Percentiles rank a stretch among this genome's conserved stretches.
These are phyloP conservation scores for Colletotrichum endophyticum DNA, from an alignment of 2,329 filamentous ascomycete genomes.

Conservation along the genomic window DNA sequence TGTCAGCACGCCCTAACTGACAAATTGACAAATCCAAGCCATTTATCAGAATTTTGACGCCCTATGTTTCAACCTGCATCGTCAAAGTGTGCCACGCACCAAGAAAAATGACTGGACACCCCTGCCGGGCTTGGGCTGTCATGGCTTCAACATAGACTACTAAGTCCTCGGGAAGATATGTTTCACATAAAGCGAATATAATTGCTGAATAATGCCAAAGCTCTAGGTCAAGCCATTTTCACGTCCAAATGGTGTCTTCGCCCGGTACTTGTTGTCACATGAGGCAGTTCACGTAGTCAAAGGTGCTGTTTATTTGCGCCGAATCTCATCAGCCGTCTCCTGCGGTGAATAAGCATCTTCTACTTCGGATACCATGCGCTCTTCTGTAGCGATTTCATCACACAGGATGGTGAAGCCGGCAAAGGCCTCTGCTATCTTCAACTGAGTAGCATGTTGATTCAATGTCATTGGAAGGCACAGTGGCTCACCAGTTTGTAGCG, in stretches of 20 bases:
- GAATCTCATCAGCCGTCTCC: background rate
- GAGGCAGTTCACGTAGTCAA: background rate
- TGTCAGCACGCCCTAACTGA: background rate
- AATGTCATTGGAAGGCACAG: no score
- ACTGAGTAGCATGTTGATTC: background rate
- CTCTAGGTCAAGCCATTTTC: background rate
- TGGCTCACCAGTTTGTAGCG: no score
- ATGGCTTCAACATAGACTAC: fast-evolving
- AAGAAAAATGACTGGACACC: background rate
- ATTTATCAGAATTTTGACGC: background rate
- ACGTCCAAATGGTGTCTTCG: background rate
- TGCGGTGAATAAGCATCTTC: background rate
- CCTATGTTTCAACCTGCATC: background rate
- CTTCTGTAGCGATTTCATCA: background rate
- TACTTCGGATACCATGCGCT: background rate
- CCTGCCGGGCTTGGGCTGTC: background rate
- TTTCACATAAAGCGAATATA: background rate
- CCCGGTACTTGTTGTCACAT: background rate
- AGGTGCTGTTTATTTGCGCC: background rate
- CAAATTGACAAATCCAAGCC: background rate
- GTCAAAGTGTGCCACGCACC: background rate
- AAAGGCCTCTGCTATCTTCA: background rate
- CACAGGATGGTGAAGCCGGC: background rate
- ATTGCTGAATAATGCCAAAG: background rate
- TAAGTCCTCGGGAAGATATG: background rate